Conservation (phyloP, 495 filamentous ascomycete species). For the Beverwykella pulmonaria region DNA sequence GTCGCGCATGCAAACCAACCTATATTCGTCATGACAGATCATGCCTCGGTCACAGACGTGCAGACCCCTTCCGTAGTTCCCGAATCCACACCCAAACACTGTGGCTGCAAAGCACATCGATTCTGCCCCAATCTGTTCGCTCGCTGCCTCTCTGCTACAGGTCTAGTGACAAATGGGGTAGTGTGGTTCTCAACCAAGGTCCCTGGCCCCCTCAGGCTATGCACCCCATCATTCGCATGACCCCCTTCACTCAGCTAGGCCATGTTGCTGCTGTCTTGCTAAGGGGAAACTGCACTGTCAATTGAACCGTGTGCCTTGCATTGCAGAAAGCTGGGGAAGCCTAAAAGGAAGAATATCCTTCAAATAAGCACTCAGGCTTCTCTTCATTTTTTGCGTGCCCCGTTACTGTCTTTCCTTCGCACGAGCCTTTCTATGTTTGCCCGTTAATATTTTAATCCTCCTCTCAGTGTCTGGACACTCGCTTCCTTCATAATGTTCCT, state of each 20-base stretch:
- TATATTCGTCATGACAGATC: neutral
- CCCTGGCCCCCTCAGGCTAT: conserved; percentile 2
- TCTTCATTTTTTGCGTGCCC: conserved; percentile 6
- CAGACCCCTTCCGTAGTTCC: conserved; percentile 1
- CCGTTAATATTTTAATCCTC: conserved; percentile 8
- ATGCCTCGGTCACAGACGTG: conserved; percentile 17
- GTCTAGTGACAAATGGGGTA: neutral
- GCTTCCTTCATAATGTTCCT: conserved; percentile 18
- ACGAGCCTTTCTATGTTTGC: conserved; percentile 15
- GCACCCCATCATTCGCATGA: conserved; percentile 11
- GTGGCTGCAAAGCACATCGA: neutral
- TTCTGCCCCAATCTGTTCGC: conserved; percentile 7
- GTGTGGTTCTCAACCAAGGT: neutral
- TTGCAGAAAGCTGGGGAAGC: conserved; percentile 28
- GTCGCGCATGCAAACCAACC: conserved; percentile 11
- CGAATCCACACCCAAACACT: conserved; percentile 9
- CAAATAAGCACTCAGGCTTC: conserved; percentile 10
- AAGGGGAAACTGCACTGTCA: neutral
- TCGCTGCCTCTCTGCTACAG: neutral
- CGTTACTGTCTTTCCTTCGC: conserved; percentile 2
- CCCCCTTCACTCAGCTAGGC: neutral
- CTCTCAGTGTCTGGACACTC: neutral
- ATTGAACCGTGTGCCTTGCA: conserved; percentile 24
- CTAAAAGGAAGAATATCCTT: conserved; percentile 38
- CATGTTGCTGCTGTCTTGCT: conserved; percentile 10